Evolutionary conservation across 331 rosid species (phyloP).

Genomic region (Malus hybrid): DNA sequence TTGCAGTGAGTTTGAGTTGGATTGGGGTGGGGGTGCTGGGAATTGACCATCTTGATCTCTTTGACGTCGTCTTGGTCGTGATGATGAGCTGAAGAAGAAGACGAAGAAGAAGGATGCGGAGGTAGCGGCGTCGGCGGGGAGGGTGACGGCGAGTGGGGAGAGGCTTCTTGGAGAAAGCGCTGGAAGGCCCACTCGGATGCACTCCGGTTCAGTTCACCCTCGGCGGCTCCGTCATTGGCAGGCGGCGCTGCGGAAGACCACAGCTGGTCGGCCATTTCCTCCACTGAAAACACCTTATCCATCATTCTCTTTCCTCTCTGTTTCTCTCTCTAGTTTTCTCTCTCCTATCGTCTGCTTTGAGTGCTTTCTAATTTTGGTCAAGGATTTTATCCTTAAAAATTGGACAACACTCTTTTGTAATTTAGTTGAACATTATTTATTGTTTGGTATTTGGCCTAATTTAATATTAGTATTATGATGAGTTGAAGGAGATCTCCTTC

Average conservation of each 20-base stretch:
- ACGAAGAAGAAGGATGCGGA: conserved; percentile 13
- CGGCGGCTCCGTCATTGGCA: neutral
- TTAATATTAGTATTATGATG: neutral
- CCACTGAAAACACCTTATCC: conserved; percentile 81
- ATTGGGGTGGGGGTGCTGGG: neutral
- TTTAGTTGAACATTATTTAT: neutral
- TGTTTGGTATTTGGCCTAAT: neutral
- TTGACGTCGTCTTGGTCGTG: conserved; percentile 20
- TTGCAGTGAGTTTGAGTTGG: neutral
- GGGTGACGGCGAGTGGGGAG: conserved; percentile 6
- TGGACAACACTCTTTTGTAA: neutral
- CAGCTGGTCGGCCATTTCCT: conserved; percentile 60
- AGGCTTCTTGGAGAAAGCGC: conserved; percentile 56
- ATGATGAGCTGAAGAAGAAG: conserved; percentile 25
- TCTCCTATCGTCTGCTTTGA: neutral
- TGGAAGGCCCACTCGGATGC: conserved; percentile 91
- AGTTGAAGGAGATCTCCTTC: too few species aligned
- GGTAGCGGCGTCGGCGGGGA: conserved; percentile 11
- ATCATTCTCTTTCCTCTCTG: conserved; percentile 22
- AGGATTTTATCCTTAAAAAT: conserved; percentile 1
- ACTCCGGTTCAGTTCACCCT: conserved; percentile 53
- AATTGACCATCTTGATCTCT: conserved; percentile 33
- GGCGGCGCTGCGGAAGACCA: conserved; percentile 31
- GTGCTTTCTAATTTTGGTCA: neutral
- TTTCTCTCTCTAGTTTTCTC: conserved; percentile 9